Conservation (phyloP, 2,329 filamentous ascomycete genomes). For the Talaromyces islandicus region DNA sequence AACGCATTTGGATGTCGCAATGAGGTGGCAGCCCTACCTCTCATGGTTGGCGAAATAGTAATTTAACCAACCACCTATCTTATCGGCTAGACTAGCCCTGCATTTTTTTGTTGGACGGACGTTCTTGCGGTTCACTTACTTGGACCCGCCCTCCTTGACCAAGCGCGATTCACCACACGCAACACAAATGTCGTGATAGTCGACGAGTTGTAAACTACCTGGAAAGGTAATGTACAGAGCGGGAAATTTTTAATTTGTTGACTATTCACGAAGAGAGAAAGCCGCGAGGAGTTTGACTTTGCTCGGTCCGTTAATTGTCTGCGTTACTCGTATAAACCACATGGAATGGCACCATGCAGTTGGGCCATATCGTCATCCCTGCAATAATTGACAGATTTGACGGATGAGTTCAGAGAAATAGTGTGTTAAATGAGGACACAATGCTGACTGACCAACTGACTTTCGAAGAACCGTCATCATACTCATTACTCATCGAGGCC, state of each 20-base stretch:
- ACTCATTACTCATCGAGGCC: too few species aligned
- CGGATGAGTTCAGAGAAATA: neutral
- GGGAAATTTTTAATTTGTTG: too few species aligned
- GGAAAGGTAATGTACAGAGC: neutral
- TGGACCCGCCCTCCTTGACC: too few species aligned
- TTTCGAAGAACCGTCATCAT: too few species aligned
- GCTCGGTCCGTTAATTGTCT: too few species aligned
- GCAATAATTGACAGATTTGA: neutral
- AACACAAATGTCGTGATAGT: conserved; percentile 2
- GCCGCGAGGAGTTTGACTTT: neutral
- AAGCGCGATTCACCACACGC: neutral
- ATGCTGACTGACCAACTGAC: too few species aligned
- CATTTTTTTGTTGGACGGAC: neutral
- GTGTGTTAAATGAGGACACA: neutral
- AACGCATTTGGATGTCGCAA: neutral
- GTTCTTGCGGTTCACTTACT: too few species aligned
- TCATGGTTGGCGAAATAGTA: neutral
- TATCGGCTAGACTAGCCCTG: neutral
- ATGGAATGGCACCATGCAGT: neutral
- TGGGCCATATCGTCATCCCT: neutral
- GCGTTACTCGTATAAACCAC: neutral
- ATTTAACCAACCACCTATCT: neutral
- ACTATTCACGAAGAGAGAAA: too few species aligned
- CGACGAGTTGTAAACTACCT: neutral
- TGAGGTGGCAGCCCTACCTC: neutral